Evolutionary conservation across 208 protist species (phyloP).

Genomic region (Leishmania tarentolae): DNA sequence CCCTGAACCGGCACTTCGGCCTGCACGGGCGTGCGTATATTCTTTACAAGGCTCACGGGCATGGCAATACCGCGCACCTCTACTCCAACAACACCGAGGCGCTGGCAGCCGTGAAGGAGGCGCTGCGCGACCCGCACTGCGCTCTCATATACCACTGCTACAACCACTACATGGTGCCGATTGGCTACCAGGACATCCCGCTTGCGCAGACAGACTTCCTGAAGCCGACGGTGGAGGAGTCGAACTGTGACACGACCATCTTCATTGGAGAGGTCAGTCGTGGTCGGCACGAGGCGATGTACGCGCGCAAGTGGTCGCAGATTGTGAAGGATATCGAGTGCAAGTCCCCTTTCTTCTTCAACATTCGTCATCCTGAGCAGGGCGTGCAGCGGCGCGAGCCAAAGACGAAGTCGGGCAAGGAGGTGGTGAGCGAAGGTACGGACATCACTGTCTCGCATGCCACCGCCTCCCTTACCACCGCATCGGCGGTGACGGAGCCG

Average conservation of each 20-base stretch:
- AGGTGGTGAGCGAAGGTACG: neutral
- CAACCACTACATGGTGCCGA: constrained; percentile 94
- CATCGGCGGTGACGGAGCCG: neutral
- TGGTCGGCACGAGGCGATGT: constrained; percentile 83
- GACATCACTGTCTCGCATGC: neutral
- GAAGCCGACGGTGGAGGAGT: constrained; percentile 38
- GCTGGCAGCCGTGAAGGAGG: constrained; percentile 66
- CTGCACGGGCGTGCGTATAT: constrained; percentile 63
- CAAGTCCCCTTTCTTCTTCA: constrained; percentile 77
- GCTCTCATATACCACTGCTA: constrained; percentile 93
- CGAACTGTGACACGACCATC: constrained; percentile 76
- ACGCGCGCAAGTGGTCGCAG: constrained; percentile 81
- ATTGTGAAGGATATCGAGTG: constrained; percentile 87
- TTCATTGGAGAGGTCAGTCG: constrained; percentile 92
- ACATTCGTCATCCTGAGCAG: constrained; percentile 87
- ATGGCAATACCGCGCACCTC: constrained; percentile 59
- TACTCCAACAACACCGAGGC: constrained; percentile 57
- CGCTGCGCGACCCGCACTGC: constrained; percentile 67
- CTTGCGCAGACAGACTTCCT: constrained; percentile 74
- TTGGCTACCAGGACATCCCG: constrained; percentile 91
- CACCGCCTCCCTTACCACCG: neutral
- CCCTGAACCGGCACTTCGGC: constrained; percentile 80
- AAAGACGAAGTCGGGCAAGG: constrained; percentile 22
- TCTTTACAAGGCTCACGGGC: constrained; percentile 86
- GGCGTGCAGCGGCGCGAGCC: constrained; percentile 68